These are phyloP conservation scores for Mychonastes homosphaera DNA, from an alignment of 139 green algal genomes.

Conservation along the genomic window DNA sequence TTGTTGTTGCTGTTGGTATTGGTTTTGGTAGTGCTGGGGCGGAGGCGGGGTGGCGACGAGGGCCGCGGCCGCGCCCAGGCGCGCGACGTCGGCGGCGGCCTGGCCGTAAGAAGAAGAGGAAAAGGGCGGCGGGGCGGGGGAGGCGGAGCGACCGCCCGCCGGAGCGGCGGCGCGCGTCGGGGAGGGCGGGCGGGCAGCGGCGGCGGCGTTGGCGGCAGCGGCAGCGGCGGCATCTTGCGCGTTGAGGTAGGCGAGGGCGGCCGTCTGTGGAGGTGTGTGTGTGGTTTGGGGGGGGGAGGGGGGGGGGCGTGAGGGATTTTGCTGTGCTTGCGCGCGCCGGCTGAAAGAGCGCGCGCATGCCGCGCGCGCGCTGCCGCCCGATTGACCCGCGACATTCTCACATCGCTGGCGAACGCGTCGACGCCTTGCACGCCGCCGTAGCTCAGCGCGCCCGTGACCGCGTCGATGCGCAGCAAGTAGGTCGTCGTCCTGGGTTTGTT, in stretches of 20 bases:
- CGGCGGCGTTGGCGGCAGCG: not conserved
- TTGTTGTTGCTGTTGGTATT: too few species aligned
- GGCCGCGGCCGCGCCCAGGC: not conserved
- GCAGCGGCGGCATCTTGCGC: constrained; percentile 12
- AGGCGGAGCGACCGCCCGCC: not conserved
- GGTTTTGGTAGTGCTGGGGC: too few species aligned
- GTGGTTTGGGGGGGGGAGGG: not conserved
- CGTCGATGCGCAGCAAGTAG: constrained; percentile 31
- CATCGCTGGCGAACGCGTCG: constrained; percentile 44
- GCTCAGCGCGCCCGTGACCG: constrained; percentile 19
- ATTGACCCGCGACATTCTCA: not conserved
- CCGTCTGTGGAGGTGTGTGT: constrained; percentile 11
- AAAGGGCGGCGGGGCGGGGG: not conserved
- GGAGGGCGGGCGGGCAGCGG: not conserved
- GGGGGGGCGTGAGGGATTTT: too few species aligned
- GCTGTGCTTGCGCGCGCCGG: too few species aligned
- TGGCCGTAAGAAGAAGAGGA: not conserved
- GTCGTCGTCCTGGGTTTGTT: constrained; percentile 16
- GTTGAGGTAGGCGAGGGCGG: constrained; percentile 21
- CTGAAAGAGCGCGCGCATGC: not conserved
- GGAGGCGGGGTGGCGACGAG: too few species aligned
- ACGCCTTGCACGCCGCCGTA: constrained; percentile 20
- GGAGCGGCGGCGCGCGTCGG: not conserved
- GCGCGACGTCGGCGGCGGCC: not conserved
- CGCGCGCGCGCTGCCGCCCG: not conserved